Evolutionary conservation across 2,329 filamentous ascomycete genomes (phyloP), one percentile per base, ranked within the genome.

Genomic region (Ilyonectria robusta): DNA sequence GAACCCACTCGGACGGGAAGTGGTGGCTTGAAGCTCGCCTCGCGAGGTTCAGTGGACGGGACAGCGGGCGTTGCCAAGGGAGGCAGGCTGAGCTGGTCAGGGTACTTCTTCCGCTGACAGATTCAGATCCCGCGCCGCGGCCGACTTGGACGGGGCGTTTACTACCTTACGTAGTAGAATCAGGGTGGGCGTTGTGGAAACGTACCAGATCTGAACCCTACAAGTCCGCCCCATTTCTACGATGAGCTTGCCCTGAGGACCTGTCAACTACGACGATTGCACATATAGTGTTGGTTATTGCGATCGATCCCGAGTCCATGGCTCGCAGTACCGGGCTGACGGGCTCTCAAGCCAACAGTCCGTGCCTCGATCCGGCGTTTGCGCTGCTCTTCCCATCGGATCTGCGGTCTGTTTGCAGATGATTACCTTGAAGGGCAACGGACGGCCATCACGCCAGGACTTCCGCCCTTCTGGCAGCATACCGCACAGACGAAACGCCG

Each of bases 371-470:
- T 58, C 64, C 59, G 54, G 37, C 21, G 42, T 56, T 35, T 42
- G 44, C 6, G 29, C 37, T 58, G 42, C 54, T 44, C 10, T 50
- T 59, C n/a, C 11, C 54, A 29, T 57, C 26, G 42, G 60, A 67
- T 69, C 66, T 67, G 17, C 60, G 44, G 42, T 56, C 55, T 62
- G 33, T 51, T 67, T 65, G 53, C 65, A 59, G 51, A 51, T 54
- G 40, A 57, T 47, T 44, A 29, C 46, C 60, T 60, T 42, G 33
- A 58, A 44, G 44, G 47, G 40, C 33, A 44, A 59, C 26, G 44
- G 17, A 17, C 37, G 23, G 19, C 37, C 19, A 53, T 66, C 64
- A 69, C 55, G 55, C 64, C 59, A 65, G 67, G 63, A 55, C 59
- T 40, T 29, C 55, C 62, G 53, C 21, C 23, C 15, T 47, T 17